Percentiles rank a stretch among this genome's conserved stretches.
phyloP scores from a whole-genome alignment of 768 basidiomycete genomes.

The Suillus variegatus region DNA sequence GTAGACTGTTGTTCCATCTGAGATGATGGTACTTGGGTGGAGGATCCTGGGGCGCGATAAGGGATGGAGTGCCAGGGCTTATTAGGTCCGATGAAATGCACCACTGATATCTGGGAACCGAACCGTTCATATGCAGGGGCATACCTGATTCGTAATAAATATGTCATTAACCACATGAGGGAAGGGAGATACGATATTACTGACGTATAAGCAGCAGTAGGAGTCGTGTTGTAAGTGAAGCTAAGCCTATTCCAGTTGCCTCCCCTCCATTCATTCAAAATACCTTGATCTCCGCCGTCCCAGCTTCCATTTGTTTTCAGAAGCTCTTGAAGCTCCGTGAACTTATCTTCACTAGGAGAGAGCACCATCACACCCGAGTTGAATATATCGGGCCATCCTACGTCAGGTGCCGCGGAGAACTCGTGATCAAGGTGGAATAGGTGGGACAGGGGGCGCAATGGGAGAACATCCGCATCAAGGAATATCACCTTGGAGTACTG shows the following conservation, averaged over 20 bases:
- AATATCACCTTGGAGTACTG: slow-evolving; percentile 87
- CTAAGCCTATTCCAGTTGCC: slow-evolving; percentile 89
- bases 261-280: slow-evolving; percentile 94
- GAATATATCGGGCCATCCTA: slow-evolving; percentile 99
- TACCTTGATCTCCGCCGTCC: slow-evolving; percentile 99
- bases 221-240: slow-evolving; percentile 98
- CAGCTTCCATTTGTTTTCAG: slow-evolving; percentile 82
- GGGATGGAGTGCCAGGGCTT: slow-evolving; percentile 90
- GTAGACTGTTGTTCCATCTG: slow-evolving; percentile 30
- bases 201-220: slow-evolving; percentile 94
- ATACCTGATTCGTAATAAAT: slow-evolving; percentile 57
- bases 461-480: slow-evolving; percentile 91
- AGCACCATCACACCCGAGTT: slow-evolving; percentile 96
- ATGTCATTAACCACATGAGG: slow-evolving; percentile 26
- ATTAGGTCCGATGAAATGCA: slow-evolving; percentile 95
- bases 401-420: slow-evolving; percentile 94
- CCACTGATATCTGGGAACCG: slow-evolving; percentile 79
- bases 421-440: slow-evolving; percentile 83
- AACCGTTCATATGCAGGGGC: slow-evolving; percentile 96
- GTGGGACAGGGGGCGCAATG: slow-evolving; percentile 85
- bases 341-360: slow-evolving; percentile 81
- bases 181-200: slow-evolving; percentile 34
- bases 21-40: slow-evolving; percentile 26
- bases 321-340: slow-evolving; percentile 68
- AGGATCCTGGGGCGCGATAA: slow-evolving; percentile 62